Conservation (phyloP, 2,329 filamentous ascomycete genomes). For the Bisporella sp. region DNA sequence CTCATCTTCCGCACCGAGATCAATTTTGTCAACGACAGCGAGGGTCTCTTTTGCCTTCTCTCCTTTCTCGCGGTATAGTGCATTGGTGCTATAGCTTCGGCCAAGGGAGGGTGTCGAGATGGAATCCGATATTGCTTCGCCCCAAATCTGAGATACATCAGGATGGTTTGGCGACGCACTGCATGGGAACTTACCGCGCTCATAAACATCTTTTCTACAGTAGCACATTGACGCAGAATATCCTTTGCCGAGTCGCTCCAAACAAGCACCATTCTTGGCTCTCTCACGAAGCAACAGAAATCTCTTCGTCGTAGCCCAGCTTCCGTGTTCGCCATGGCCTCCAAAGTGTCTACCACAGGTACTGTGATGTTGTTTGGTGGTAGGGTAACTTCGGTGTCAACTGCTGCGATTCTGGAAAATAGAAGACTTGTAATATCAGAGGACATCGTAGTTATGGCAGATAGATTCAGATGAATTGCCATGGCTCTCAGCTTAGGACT, state of each 20-base stretch:
- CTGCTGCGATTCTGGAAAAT: conserved; percentile 22
- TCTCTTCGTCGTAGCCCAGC: conserved; percentile 7
- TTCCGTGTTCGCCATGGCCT: conserved; percentile 35
- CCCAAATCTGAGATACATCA: conserved; percentile 12
- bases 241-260: conserved; percentile 17
- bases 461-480: conserved; percentile 33
- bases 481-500: background rate
- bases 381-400: conserved; percentile 31
- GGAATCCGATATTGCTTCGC: conserved; percentile 1
- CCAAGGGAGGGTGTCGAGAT: background rate
- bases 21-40: conserved; percentile 40
- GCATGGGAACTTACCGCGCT: conserved; percentile 7
- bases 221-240: conserved; percentile 13
- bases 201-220: conserved; percentile 14
- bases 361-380: conserved; percentile 8
- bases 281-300: conserved; percentile 13
- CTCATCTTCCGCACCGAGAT: conserved; percentile 2
- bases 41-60: conserved; percentile 24
- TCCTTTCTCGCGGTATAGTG: background rate
- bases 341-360: conserved; percentile 39
- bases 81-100: background rate
- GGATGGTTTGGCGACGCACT: background rate
- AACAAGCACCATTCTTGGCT: conserved; percentile 13
- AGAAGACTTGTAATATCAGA: conserved; percentile 39
- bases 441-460: conserved; percentile 42